Percentiles rank a stretch among this genome's conserved stretches.
Evolutionary conservation across 768 basidiomycete species (phyloP).

Genomic region (Lanmaoa rubissima): DNA sequence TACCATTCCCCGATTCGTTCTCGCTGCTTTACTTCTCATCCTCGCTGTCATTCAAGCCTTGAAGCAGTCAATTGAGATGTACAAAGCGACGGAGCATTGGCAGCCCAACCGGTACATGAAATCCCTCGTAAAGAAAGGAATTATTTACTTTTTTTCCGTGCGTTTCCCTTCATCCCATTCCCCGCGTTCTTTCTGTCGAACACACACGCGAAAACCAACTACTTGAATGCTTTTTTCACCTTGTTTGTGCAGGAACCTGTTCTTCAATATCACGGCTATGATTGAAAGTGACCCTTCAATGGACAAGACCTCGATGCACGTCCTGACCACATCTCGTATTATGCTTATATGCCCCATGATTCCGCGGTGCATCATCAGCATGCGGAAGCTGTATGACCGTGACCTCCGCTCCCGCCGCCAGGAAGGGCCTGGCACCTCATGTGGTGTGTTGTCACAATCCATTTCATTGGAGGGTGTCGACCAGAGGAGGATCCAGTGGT

Average conservation of each 20-base stretch:
- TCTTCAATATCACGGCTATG: background rate
- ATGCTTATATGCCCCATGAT: background rate
- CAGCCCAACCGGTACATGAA: background rate
- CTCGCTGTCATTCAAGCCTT: background rate
- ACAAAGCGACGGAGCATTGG: background rate
- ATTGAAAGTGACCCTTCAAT: background rate
- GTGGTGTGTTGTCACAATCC: background rate
- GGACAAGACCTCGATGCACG: background rate
- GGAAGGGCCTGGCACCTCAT: background rate
- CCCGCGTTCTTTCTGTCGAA: too few species aligned
- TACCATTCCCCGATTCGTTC: background rate
- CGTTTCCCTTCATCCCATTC: background rate
- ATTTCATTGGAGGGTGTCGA: background rate
- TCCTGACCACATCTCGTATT: background rate
- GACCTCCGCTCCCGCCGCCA: background rate
- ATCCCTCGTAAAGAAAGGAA: background rate
- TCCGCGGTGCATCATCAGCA: background rate
- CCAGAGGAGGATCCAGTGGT: background rate
- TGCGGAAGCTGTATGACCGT: background rate
- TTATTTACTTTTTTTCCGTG: background rate
- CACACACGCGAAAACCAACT: too few species aligned
- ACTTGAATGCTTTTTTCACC: background rate
- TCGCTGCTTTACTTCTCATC: background rate
- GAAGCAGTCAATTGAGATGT: slow-evolving; percentile 1
- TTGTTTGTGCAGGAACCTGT: background rate